Conservation (phyloP, 495 filamentous ascomycete genomes). For the Penicillium lagena region DNA sequence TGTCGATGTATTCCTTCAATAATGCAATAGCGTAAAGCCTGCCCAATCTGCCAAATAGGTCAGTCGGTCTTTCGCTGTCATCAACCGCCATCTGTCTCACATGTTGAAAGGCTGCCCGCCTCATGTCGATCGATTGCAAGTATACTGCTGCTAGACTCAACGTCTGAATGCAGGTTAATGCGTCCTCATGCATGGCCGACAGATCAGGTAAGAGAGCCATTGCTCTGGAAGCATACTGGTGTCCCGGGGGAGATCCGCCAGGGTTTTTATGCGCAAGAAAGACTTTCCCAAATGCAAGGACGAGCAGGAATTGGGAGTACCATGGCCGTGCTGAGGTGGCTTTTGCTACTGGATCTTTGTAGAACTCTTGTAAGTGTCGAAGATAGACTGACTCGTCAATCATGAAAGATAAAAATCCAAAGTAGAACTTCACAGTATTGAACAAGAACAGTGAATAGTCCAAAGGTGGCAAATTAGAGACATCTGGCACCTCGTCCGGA, state of each 20-base stretch:
- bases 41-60: slow-evolving; percentile 18
- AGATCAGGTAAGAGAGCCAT: slow-evolving; percentile 32
- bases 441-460: slow-evolving; percentile 30
- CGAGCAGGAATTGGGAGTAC: slow-evolving; percentile 32
- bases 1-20: slow-evolving; percentile 32
- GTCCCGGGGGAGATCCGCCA: slow-evolving; percentile 27
- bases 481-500: slow-evolving; percentile 22
- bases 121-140: slow-evolving; percentile 32
- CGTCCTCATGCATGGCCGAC: slow-evolving; percentile 26
- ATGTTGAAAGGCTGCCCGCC: slow-evolving; percentile 28
- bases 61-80: not conserved
- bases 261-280: slow-evolving; percentile 21
- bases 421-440: slow-evolving; percentile 30
- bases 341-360: slow-evolving; percentile 12
- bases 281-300: slow-evolving; percentile 33
- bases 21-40: slow-evolving; percentile 29
- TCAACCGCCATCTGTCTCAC: slow-evolving; percentile 6
- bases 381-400: slow-evolving; percentile 30
- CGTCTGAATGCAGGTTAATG: slow-evolving; percentile 27
- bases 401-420: slow-evolving; percentile 25
- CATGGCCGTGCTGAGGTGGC: slow-evolving; percentile 20
- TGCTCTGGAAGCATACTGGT: slow-evolving; percentile 28
- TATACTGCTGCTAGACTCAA: slow-evolving; percentile 28
- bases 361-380: slow-evolving; percentile 20
- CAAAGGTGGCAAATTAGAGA: slow-evolving; percentile 24